Conservation (phyloP, 1,284 basidiomycete genomes). For the Malassezia sympodialis region DNA sequence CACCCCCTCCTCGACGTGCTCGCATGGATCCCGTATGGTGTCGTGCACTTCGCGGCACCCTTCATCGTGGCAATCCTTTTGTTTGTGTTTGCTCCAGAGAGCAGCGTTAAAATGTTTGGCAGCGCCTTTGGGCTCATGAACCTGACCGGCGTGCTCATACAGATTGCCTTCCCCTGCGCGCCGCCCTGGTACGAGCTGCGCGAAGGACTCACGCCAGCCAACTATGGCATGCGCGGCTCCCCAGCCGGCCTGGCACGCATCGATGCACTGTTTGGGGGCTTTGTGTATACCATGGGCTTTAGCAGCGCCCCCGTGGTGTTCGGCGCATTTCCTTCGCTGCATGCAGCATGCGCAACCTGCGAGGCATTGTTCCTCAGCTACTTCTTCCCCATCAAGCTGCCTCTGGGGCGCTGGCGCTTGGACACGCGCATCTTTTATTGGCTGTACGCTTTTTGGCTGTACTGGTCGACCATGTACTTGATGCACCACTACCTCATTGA, state of each 20-base stretch:
- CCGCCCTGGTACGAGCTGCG: slow-evolving; percentile 95
- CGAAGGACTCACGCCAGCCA: slow-evolving; percentile 85
- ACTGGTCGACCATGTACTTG: slow-evolving; percentile 83
- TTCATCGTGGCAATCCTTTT: slow-evolving; percentile 56
- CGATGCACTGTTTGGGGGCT: slow-evolving; percentile 70
- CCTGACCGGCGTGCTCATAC: slow-evolving; percentile 73
- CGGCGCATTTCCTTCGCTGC: slow-evolving; percentile 89
- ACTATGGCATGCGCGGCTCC: slow-evolving; percentile 77
- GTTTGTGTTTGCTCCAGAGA: slow-evolving; percentile 69
- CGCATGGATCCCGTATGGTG: slow-evolving; percentile 92
- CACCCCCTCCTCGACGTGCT: slow-evolving; percentile 81
- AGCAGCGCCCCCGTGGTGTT: slow-evolving; percentile 84
- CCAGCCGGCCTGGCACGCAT: slow-evolving; percentile 86
- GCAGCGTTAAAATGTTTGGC: slow-evolving; percentile 73
- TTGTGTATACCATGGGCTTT: slow-evolving; percentile 74
- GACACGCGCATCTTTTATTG: slow-evolving; percentile 58
- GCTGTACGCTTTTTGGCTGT: slow-evolving; percentile 75
- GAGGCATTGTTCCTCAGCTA: slow-evolving; percentile 87
- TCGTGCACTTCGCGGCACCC: slow-evolving; percentile 76
- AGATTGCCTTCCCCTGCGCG: slow-evolving; percentile 82
- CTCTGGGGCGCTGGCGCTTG: slow-evolving; percentile 24
- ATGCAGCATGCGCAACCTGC: slow-evolving; percentile 80
- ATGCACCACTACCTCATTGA: slow-evolving; percentile 79
- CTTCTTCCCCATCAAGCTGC: slow-evolving; percentile 64
- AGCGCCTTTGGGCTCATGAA: slow-evolving; percentile 89